Percentiles rank a stretch among this genome's conserved stretches.
Conservation (phyloP, 208 protist species). For the Wallacemonas rigidus region DNA sequence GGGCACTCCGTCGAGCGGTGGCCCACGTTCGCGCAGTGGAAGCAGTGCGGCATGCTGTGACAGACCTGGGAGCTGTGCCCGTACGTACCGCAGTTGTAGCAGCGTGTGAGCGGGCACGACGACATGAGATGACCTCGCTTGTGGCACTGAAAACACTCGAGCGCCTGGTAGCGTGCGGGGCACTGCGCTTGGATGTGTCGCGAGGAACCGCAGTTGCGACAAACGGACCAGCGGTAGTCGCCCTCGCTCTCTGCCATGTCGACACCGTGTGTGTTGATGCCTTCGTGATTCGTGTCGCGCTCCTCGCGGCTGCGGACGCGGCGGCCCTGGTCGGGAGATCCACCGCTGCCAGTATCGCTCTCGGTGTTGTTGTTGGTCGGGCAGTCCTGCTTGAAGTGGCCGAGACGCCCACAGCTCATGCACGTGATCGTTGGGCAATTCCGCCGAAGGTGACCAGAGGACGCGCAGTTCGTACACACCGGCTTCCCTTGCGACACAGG, state of each 20-base stretch:
- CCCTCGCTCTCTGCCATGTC: slow-evolving; percentile 10
- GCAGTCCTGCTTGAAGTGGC: slow-evolving; percentile 74
- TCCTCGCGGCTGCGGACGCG: slow-evolving; percentile 17
- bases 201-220: slow-evolving; percentile 70
- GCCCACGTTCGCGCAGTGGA: slow-evolving; percentile 79
- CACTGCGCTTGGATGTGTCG: slow-evolving; percentile 74
- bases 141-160: slow-evolving; percentile 89
- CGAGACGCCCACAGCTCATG: slow-evolving; percentile 43
- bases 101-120: slow-evolving; percentile 82
- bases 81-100: slow-evolving; percentile 88
- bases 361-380: slow-evolving; percentile 14
- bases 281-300: slow-evolving; percentile 6
- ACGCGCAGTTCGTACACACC: slow-evolving; percentile 49
- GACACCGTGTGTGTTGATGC: slow-evolving; percentile 17
- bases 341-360: slow-evolving; percentile 9
- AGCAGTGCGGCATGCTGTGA: slow-evolving; percentile 85
- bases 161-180: slow-evolving; percentile 54
- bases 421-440: slow-evolving; percentile 65
- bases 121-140: slow-evolving; percentile 80
- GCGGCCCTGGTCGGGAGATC: background rate
- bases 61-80: slow-evolving; percentile 86
- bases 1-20: slow-evolving; percentile 83
- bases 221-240: slow-evolving; percentile 48
- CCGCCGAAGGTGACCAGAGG: slow-evolving; percentile 47
- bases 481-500: background rate